These are phyloP conservation scores for Rhizoclosmatium sp. DNA, from an alignment of 192 early-diverging fungal species.

Conservation along the genomic window DNA sequence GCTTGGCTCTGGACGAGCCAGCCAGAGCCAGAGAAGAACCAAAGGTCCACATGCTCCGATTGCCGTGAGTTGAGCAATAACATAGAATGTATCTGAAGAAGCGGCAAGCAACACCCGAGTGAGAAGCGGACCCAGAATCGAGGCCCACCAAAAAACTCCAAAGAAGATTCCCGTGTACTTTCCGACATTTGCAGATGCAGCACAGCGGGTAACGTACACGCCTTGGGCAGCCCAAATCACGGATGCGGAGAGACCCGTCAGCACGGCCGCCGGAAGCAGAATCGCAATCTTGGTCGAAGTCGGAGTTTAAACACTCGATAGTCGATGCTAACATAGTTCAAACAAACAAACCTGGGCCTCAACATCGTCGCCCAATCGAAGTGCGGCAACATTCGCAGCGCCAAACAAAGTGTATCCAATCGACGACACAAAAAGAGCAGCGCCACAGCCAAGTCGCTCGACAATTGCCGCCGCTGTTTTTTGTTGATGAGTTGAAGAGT, in stretches of 20 bases:
- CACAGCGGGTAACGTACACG: conserved; percentile 37
- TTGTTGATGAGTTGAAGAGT: neutral
- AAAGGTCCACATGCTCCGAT: conserved; percentile 28
- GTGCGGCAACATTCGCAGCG: conserved; percentile 28
- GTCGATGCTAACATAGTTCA: too few relatives aligned
- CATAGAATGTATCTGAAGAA: neutral
- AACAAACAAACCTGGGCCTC: conserved; percentile 17
- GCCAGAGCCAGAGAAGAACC: conserved; percentile 14
- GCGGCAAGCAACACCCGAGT: neutral
- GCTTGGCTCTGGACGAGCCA: conserved; percentile 31
- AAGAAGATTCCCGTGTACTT: conserved; percentile 40
- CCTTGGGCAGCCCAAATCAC: conserved; percentile 43
- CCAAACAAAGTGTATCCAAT: conserved; percentile 25
- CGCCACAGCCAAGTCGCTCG: conserved; percentile 29
- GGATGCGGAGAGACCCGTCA: conserved; percentile 32
- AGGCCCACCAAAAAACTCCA: conserved; percentile 36
- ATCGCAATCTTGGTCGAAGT: conserved; percentile 7
- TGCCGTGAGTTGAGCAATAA: conserved; percentile 23
- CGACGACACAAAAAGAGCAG: conserved; percentile 26
- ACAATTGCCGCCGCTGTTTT: conserved; percentile 33
- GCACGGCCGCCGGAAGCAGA: conserved; percentile 23
- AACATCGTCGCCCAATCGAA: conserved; percentile 1
- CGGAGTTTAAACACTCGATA: too few relatives aligned
- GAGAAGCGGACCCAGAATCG: conserved; percentile 33
- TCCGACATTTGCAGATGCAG: conserved; percentile 6